These are phyloP conservation scores for Nakazawaea molendinolei DNA, from an alignment of 805 yeast species.

Conservation along the genomic window DNA sequence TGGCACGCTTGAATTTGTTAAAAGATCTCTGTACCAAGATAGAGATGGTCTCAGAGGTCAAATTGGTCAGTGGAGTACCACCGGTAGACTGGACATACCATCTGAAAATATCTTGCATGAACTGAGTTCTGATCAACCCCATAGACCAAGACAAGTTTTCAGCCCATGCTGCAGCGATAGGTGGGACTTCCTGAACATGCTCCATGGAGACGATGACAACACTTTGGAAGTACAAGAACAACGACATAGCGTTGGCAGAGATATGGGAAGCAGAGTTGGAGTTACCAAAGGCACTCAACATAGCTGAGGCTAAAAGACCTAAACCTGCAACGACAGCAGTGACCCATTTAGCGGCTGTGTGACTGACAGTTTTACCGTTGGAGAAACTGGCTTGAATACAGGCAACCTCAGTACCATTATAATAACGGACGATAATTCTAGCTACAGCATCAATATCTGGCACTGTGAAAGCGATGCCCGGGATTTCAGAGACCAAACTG, in stretches of 20 bases:
- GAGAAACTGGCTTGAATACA: conserved; percentile 72
- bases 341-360: conserved; percentile 84
- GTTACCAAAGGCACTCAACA: conserved; percentile 79
- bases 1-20: conserved; percentile 17
- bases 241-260: conserved; percentile 77
- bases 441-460: conserved; percentile 84
- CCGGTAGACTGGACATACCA: conserved; percentile 90
- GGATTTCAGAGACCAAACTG: conserved; percentile 49
- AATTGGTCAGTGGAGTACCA: conserved; percentile 68
- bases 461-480: conserved; percentile 79
- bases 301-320: conserved; percentile 77
- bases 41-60: conserved; percentile 54
- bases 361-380: conserved; percentile 77
- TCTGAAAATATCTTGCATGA: conserved; percentile 80
- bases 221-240: conserved; percentile 83
- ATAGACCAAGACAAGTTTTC: conserved; percentile 93
- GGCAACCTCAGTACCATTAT: conserved; percentile 42
- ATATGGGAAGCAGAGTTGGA: conserved; percentile 86
- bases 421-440: conserved; percentile 39
- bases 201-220: conserved; percentile 81
- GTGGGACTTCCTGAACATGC: conserved; percentile 81
- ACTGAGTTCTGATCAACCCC: conserved; percentile 73
- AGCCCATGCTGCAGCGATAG: conserved; percentile 88
- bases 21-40: conserved; percentile 70
- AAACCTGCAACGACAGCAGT: conserved; percentile 87